A percentile compares a stretch with the other conserved stretches of the same genome.
Evolutionary conservation across 108 stramenopile genomes (phyloP).

Genomic region (Fragilariopsis cylindrus): DNA sequence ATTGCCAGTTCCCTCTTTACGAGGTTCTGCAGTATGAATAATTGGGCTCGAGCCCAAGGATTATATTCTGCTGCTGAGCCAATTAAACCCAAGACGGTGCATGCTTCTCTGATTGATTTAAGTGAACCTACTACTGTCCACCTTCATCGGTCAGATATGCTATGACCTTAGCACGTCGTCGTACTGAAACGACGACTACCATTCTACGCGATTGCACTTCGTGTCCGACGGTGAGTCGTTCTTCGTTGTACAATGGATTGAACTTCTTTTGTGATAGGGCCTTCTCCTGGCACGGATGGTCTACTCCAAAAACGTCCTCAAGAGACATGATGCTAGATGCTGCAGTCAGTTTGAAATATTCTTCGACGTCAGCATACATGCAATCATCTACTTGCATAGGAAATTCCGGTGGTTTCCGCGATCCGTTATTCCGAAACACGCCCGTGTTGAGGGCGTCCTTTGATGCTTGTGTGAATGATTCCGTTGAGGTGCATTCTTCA

Average conservation of each 20-base stretch:
- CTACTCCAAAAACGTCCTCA: not conserved
- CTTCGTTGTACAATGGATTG: not conserved
- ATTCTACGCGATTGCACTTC: not conserved
- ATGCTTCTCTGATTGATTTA: not conserved
- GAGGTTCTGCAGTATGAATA: slow-evolving; percentile 42
- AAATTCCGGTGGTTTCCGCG: slow-evolving; percentile 1
- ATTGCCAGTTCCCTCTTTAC: not conserved
- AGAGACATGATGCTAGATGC: slow-evolving; percentile 18
- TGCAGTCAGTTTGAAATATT: not conserved
- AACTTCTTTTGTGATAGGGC: slow-evolving; percentile 6
- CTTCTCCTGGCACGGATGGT: not conserved
- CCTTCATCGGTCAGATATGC: slow-evolving; percentile 8
- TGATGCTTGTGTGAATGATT: not conserved
- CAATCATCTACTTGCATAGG: slow-evolving; percentile 18
- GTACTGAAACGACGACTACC: not conserved
- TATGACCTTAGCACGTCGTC: slow-evolving; percentile 2
- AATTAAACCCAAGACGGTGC: slow-evolving; percentile 1
- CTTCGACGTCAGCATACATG: slow-evolving; percentile 4
- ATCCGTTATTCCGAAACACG: not conserved
- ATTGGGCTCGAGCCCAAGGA: slow-evolving; percentile 21
- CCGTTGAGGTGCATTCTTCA: not conserved
- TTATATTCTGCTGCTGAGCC: not conserved
- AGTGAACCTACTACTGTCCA: not conserved
- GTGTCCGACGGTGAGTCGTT: slow-evolving; percentile 4
- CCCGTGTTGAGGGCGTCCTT: slow-evolving; percentile 6